Percentiles rank a stretch among this genome's conserved stretches.
These are phyloP conservation scores for Mycena maculata DNA, from an alignment of 768 basidiomycete species.

Conservation along the genomic window DNA sequence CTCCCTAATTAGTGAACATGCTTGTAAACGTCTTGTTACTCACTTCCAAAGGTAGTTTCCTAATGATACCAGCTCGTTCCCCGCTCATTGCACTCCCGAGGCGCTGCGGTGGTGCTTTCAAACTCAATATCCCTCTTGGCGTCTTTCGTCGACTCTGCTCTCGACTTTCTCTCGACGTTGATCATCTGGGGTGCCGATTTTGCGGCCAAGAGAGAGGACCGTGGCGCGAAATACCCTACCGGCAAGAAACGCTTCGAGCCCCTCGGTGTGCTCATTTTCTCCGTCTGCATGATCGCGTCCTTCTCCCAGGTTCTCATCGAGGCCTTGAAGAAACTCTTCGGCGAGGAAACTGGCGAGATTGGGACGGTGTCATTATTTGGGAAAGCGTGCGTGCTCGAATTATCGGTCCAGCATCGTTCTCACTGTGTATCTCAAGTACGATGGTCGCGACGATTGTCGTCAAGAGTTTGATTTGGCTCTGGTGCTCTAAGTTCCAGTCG, in stretches of 20 bases:
- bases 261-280: constrained; percentile 34
- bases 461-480: constrained; percentile 32
- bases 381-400: constrained; percentile 24
- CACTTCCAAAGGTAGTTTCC: constrained; percentile 29
- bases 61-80: too few species aligned
- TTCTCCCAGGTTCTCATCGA: constrained; percentile 34
- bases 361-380: constrained; percentile 32
- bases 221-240: constrained; percentile 29
- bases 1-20: constrained; percentile 25
- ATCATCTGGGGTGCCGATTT: constrained; percentile 35
- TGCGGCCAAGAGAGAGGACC: constrained; percentile 32
- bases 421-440: constrained; percentile 1
- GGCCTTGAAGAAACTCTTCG: constrained; percentile 29
- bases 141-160: constrained; percentile 35
- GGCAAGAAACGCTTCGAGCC: constrained; percentile 38
- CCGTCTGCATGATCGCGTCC: constrained; percentile 37
- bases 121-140: constrained; percentile 35
- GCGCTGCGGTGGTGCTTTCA: constrained; percentile 27
- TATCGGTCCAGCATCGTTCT: neutral
- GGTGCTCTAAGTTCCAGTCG: constrained; percentile 31
- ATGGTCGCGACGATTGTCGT: constrained; percentile 33
- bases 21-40: constrained; percentile 31
- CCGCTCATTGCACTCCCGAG: too few species aligned
- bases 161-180: constrained; percentile 34
- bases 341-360: constrained; percentile 21